These are phyloP conservation scores for Scytalidium sp. DNA, from an alignment of 2,329 filamentous ascomycete genomes.

Conservation along the genomic window DNA sequence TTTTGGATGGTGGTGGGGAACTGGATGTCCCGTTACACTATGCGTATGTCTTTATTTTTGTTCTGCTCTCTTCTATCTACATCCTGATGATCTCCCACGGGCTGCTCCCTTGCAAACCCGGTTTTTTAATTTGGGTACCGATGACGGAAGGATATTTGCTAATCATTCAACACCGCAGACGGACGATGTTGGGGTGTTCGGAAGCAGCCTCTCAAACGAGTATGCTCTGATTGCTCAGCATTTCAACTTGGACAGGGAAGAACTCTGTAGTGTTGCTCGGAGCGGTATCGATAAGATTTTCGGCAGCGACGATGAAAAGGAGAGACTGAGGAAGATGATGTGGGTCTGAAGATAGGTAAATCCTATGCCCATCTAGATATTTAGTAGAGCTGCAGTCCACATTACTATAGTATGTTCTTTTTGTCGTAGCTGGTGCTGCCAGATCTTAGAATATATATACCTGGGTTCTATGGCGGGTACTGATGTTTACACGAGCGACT, in stretches of 20 bases:
- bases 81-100: too few species aligned
- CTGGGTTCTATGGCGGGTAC: too few species aligned
- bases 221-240: slow-evolving; percentile 70
- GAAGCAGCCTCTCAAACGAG: slow-evolving; percentile 72
- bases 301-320: slow-evolving; percentile 58
- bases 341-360: slow-evolving; percentile 31
- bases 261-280: slow-evolving; percentile 54
- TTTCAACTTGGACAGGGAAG: slow-evolving; percentile 52
- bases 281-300: slow-evolving; percentile 66
- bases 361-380: too few species aligned
- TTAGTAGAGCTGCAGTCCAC: too few species aligned
- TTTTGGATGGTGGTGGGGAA: slow-evolving; percentile 70
- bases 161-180: slow-evolving; percentile 56
- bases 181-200: slow-evolving; percentile 81
- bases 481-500: too few species aligned
- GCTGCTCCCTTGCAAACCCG: too few species aligned
- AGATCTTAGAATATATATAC: slow-evolving; percentile 7
- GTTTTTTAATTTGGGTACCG: too few species aligned
- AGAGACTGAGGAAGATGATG: slow-evolving; percentile 49
- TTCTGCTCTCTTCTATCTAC: not conserved
- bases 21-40: slow-evolving; percentile 59
- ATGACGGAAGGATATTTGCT: too few species aligned
- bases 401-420: not conserved
- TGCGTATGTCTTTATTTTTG: slow-evolving; percentile 53
- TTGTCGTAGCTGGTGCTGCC: not conserved